Conservation (phyloP, 768 basidiomycete genomes). For the Boletus tomentosulus region DNA sequence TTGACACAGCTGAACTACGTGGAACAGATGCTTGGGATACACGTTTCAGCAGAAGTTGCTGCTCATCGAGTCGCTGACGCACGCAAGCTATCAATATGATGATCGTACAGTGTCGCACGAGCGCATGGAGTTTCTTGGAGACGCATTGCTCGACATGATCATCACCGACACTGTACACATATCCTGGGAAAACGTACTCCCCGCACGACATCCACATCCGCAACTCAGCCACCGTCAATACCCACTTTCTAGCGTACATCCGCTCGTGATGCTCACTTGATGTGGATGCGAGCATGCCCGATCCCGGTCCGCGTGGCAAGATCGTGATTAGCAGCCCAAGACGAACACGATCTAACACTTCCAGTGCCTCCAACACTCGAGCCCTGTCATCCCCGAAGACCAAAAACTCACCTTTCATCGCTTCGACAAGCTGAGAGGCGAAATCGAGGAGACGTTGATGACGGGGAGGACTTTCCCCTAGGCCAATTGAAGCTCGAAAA, state of each 20-base stretch:
- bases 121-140: too few relatives aligned
- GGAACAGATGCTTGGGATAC: slow-evolving; percentile 66
- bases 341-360: slow-evolving; percentile 51
- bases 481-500: slow-evolving; percentile 75
- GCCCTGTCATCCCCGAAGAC: slow-evolving; percentile 47
- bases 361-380: slow-evolving; percentile 74
- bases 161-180: too few relatives aligned
- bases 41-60: slow-evolving; percentile 57
- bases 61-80: slow-evolving; percentile 73
- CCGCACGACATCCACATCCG: slow-evolving; percentile 66
- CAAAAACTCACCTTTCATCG: slow-evolving; percentile 52
- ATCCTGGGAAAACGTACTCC: too few relatives aligned
- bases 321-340: slow-evolving; percentile 36
- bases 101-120: slow-evolving; percentile 64
- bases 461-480: slow-evolving; percentile 63
- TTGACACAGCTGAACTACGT: slow-evolving; percentile 53
- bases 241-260: slow-evolving; percentile 65
- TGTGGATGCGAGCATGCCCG: slow-evolving; percentile 55
- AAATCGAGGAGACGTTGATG: slow-evolving; percentile 46
- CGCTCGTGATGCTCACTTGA: slow-evolving; percentile 52
- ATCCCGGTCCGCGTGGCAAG: too few relatives aligned
- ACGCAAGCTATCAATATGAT: slow-evolving; percentile 64
- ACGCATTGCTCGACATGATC: too few relatives aligned
- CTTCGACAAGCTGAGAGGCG: slow-evolving; percentile 42
- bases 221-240: slow-evolving; percentile 68